Conservation (phyloP, 441 rosid genomes). For the Flueggea neowawraea region DNA sequence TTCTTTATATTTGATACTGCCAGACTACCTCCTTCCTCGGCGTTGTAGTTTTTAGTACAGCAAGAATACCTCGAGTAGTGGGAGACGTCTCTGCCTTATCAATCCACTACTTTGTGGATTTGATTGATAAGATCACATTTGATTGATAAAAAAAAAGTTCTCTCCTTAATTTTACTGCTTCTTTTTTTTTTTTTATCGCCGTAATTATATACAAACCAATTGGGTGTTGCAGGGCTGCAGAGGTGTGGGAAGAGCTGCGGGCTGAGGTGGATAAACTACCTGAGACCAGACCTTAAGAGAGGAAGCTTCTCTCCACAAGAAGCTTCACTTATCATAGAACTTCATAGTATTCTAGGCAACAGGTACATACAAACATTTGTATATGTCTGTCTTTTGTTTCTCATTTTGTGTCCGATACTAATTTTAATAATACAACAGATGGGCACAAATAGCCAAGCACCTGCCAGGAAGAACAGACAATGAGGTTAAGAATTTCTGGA, state of each 20-base stretch:
- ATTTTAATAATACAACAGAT: conserved; percentile 34
- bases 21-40: no score
- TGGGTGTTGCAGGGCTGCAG: conserved; percentile 53
- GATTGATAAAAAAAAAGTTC: no score
- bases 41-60: no score
- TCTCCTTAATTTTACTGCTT: no score
- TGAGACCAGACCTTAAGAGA: conserved; percentile 93
- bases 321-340: conserved; percentile 92
- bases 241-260: conserved; percentile 99
- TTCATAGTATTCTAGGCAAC: conserved; percentile 93
- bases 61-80: no score
- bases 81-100: no score
- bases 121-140: no score
- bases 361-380: conserved; percentile 37
- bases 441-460: conserved; percentile 96
- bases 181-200: no score
- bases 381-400: background rate
- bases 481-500: conserved; percentile 99
- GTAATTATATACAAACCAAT: no score
- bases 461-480: conserved; percentile 97
- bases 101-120: no score
- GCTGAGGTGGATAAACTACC: conserved; percentile 90
- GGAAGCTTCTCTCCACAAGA: conserved; percentile 98
- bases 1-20: no score
- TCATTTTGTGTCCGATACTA: no score